Base-by-base conservation (phyloP, 2,329 filamentous ascomycete genomes). In the Alternaria longipes region DNA sequence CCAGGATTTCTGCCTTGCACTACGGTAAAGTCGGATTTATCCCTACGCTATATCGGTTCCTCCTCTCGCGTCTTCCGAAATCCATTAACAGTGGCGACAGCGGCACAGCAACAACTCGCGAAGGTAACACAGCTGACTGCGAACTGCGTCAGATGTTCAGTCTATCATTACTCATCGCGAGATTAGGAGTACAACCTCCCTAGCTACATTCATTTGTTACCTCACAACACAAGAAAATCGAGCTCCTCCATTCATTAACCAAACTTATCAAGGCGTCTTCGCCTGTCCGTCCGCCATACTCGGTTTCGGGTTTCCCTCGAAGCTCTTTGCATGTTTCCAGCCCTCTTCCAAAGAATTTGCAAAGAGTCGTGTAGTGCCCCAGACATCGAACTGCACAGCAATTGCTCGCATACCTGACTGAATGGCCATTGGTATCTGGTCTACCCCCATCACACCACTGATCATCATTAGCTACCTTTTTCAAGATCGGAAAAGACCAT, bases 381-480 rank as follows among this genome's bases (percentile, higher is more conserved):
- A 73, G n/a, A 69, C 61, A 59, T 72, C 70, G 24, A 72, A 72
- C n/a, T 68, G 61, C 42, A 73, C 67, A 20, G 57, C 67, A 51
- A 74, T 69, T 9, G 62, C 63, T 5, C 65, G 53, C 40, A 60
- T 63, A 1, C 71, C 70, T 12, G 58, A 60, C 40, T 74, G 65
- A 12, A 73, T 66, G 50, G 71, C 45, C 63, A 66, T 65, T 0
- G 70, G 70, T 34, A 73, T 52, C 59, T 66, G 60, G 1, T 71
- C 66, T 3, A 67, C 22, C 4, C 44, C 61, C 55, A 71, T 20
- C 1, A 65, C 70, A 56, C 63, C 70, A 59, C 67, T 71, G 20
- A 28, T 2, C 11, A 55, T 5, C 5, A 50, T 67, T 51, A 66
- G 65, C 24, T 20, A 28, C 8, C 18, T 34, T 2, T 14, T 2